Conservation (phyloP, 2,329 filamentous ascomycete genomes). For the Cercospora citrullina region DNA sequence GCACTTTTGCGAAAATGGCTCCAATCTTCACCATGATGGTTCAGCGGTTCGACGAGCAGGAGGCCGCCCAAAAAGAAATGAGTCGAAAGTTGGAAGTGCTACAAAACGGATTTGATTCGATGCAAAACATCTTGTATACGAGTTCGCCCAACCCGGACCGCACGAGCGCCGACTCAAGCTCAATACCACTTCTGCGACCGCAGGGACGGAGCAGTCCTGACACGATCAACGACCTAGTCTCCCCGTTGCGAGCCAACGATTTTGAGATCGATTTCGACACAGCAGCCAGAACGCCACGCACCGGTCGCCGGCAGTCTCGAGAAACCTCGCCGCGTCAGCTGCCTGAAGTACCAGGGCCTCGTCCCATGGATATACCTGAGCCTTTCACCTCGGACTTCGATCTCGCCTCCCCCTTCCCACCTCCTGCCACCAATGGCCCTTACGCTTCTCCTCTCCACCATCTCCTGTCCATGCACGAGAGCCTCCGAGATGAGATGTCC, state of each 20-base stretch:
- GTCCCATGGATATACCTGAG: conserved; percentile 28
- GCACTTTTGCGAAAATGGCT: conserved; percentile 50
- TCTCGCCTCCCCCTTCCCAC: conserved; percentile 31
- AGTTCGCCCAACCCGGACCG: conserved; percentile 24
- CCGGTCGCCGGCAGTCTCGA: not conserved
- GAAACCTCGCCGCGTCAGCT: conserved; percentile 18
- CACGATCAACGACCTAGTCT: not conserved
- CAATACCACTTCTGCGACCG: conserved; percentile 26
- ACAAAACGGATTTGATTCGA: conserved; percentile 46
- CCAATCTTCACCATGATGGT: conserved; percentile 48
- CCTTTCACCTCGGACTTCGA: conserved; percentile 34
- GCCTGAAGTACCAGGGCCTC: conserved; percentile 24
- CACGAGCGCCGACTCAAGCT: conserved; percentile 27
- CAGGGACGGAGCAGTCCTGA: conserved; percentile 8
- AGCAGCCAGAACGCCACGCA: not conserved
- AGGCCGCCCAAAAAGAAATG: conserved; percentile 46
- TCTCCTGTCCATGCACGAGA: conserved; percentile 61
- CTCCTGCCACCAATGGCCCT: conserved; percentile 36
- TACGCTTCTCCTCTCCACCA: conserved; percentile 56
- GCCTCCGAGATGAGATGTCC: conserved; percentile 59
- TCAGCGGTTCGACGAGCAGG: conserved; percentile 46
- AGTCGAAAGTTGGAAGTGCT: conserved; percentile 48
- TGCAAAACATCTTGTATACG: conserved; percentile 45
- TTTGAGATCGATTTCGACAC: not conserved
- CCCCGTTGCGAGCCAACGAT: conserved; percentile 9